Conservation (phyloP, 257 asterid genomes). For the Jacaranda mimosifolia region DNA sequence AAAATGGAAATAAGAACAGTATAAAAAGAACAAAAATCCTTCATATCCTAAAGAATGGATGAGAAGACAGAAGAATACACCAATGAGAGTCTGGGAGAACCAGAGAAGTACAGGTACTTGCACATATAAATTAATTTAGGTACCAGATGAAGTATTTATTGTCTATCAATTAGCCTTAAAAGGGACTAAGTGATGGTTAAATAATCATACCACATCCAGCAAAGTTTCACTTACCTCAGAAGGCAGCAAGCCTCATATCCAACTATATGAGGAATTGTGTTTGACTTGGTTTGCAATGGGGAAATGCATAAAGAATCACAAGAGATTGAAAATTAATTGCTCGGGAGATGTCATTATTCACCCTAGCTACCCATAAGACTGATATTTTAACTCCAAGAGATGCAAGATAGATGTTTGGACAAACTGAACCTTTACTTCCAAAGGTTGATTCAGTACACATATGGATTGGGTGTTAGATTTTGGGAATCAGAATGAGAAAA, state of each 20-base stretch:
- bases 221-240: not conserved
- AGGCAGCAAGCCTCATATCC: too few relatives aligned
- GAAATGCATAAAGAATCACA: not conserved
- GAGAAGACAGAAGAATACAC: too few relatives aligned
- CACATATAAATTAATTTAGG: not conserved
- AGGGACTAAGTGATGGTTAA: not conserved
- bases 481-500: conserved; percentile 15
- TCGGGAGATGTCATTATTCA: not conserved
- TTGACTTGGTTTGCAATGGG: not conserved
- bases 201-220: not conserved
- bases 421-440: conserved; percentile 20
- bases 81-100: not conserved
- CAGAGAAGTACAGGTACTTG: not conserved
- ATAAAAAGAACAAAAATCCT: not conserved
- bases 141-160: not conserved
- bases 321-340: not conserved
- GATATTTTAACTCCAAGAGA: conserved; percentile 8
- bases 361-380: conserved; percentile 1
- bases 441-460: conserved; percentile 3
- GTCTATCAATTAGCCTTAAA: not conserved
- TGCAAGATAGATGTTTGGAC: conserved; percentile 6
- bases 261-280: not conserved
- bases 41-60: too few relatives aligned
- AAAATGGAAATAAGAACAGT: conserved; percentile 15
- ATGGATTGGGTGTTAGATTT: conserved; percentile 6